Evolutionary conservation across 2,329 filamentous ascomycete species (phyloP).

Genomic region (Tolypocladium cylindrosporum): DNA sequence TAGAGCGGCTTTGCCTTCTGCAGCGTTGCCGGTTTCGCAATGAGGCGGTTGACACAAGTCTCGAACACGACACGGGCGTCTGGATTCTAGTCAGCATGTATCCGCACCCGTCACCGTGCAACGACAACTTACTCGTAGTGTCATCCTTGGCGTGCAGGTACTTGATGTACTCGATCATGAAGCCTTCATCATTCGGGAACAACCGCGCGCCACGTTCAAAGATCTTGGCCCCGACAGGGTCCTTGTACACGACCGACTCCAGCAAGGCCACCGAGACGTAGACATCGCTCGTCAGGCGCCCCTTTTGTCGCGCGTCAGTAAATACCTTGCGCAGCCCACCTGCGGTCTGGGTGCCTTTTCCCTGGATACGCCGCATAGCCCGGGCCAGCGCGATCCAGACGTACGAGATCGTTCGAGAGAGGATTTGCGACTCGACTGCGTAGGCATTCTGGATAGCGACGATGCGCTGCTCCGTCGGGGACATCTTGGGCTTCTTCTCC

Average conservation of each 20-base stretch:
- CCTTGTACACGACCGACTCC: constrained; percentile 93
- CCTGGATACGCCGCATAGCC: constrained; percentile 88
- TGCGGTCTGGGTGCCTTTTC: constrained; percentile 53
- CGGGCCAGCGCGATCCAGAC: constrained; percentile 93
- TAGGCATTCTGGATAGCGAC: constrained; percentile 56
- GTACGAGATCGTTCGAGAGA: constrained; percentile 81
- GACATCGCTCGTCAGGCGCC: constrained; percentile 84
- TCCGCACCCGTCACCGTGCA: not conserved
- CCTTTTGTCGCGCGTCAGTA: constrained; percentile 75
- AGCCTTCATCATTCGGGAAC: constrained; percentile 87
- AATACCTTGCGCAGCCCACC: constrained; percentile 88
- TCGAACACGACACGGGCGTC: constrained; percentile 95
- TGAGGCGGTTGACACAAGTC: constrained; percentile 76
- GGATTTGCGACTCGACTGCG: constrained; percentile 59
- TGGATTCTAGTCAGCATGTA: constrained; percentile 23
- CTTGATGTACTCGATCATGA: constrained; percentile 92
- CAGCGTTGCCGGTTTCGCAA: constrained; percentile 63
- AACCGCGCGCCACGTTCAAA: constrained; percentile 89
- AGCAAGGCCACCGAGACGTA: constrained; percentile 90
- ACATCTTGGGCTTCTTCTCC: constrained; percentile 31
- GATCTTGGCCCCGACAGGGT: constrained; percentile 84
- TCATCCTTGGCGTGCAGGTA: constrained; percentile 89
- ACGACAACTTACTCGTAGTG: constrained; percentile 64
- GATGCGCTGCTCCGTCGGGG: constrained; percentile 55
- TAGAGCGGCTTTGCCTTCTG: constrained; percentile 77